phyloP scores from a whole-genome alignment of 2,329 filamentous ascomycete species.

The Colletotrichum neosansevieriae region DNA sequence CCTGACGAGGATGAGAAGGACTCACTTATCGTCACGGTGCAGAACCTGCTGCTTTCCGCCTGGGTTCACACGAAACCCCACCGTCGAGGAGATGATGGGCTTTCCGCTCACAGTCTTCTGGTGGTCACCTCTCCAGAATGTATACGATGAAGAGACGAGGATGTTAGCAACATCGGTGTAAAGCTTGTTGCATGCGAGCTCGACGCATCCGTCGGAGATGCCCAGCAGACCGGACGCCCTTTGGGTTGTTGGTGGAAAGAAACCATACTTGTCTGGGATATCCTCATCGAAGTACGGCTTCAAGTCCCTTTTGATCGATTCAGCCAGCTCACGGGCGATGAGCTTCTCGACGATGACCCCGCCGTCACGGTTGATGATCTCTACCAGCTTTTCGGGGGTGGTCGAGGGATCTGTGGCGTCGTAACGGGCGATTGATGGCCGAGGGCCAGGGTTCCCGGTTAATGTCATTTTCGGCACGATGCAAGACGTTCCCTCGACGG shows the following conservation, averaged over 20 bases:
- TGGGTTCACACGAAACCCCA: conserved; percentile 54
- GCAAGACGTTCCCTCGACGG: neutral
- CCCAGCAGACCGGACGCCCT: conserved; percentile 54
- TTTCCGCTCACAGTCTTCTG: conserved; percentile 49
- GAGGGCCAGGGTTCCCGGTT: neutral
- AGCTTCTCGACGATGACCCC: conserved; percentile 54
- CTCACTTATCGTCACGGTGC: conserved; percentile 51
- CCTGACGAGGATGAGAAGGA: neutral
- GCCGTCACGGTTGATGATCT: conserved; percentile 48
- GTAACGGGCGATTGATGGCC: conserved; percentile 7
- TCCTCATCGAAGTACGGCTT: conserved; percentile 53
- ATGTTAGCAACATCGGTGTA: conserved; percentile 50
- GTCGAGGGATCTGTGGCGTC: conserved; percentile 42
- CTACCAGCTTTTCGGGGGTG: conserved; percentile 41
- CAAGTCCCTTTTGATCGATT: conserved; percentile 52
- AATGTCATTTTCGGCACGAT: neutral
- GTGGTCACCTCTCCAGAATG: conserved; percentile 51
- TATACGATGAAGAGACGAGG: conserved; percentile 51
- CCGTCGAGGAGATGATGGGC: conserved; percentile 52
- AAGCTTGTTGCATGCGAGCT: conserved; percentile 51
- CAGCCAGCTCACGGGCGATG: conserved; percentile 47
- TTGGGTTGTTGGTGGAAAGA: conserved; percentile 55
- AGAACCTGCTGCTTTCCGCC: conserved; percentile 54
- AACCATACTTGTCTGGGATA: conserved; percentile 51
- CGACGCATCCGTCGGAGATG: conserved; percentile 53